These are phyloP conservation scores for Solanum chilense DNA, from an alignment of 257 asterid species.

Conservation along the genomic window DNA sequence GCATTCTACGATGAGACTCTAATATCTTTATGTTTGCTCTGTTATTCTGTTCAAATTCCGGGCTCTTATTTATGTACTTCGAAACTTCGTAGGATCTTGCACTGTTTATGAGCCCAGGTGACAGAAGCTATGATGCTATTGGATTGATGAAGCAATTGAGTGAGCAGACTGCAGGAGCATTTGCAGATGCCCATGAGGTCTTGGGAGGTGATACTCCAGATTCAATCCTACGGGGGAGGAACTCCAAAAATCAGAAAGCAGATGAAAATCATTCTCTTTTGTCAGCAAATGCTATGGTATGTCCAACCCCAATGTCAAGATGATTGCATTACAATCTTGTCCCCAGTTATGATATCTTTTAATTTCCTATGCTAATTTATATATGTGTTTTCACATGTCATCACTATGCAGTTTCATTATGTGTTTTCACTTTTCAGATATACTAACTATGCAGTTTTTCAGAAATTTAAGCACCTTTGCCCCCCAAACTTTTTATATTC, in stretches of 20 bases:
- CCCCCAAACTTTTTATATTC: background rate
- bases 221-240: slow-evolving; percentile 47
- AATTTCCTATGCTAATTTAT: background rate
- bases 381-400: background rate
- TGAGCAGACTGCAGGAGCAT: slow-evolving; percentile 86
- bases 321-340: background rate
- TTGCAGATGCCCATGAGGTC: slow-evolving; percentile 86
- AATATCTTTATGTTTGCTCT: background rate
- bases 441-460: background rate
- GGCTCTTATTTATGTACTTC: background rate
- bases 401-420: background rate
- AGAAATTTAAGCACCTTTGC: background rate
- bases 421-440: background rate
- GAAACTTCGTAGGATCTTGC: slow-evolving; percentile 62
- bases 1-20: background rate
- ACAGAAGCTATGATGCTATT: slow-evolving; percentile 72
- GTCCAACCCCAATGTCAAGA: background rate
- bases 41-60: background rate
- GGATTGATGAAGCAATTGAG: slow-evolving; percentile 90
- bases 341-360: background rate
- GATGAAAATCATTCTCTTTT: slow-evolving; percentile 20
- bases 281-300: slow-evolving; percentile 44
- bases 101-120: slow-evolving; percentile 68
- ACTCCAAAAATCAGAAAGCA: slow-evolving; percentile 17
- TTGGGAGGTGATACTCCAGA: slow-evolving; percentile 91